Evolutionary conservation across 2,329 filamentous ascomycete species (phyloP).

Genomic region (Aspergillus quadricinctus): DNA sequence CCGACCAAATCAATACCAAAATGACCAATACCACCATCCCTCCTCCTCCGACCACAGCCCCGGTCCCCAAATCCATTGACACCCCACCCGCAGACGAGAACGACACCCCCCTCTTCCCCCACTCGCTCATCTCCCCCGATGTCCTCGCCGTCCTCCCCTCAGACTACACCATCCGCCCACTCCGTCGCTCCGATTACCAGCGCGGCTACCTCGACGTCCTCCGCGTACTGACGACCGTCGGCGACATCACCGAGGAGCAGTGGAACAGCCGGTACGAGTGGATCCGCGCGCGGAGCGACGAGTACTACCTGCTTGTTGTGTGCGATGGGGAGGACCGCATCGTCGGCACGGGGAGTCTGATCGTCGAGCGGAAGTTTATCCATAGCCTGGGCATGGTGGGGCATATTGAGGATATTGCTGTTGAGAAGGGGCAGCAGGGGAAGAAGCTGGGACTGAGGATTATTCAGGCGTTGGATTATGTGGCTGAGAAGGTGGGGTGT

Average conservation of each 20-base stretch:
- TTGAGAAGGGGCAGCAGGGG: slow-evolving; percentile 90
- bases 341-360: slow-evolving; percentile 84
- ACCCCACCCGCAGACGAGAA: slow-evolving; percentile 43
- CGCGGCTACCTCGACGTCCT: slow-evolving; percentile 87
- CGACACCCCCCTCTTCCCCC: slow-evolving; percentile 68
- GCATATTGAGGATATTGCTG: slow-evolving; percentile 97
- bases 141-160: slow-evolving; percentile 70
- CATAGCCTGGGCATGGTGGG: slow-evolving; percentile 60
- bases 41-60: not conserved
- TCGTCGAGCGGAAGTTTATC: slow-evolving; percentile 80
- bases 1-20: slow-evolving; percentile 5
- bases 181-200: slow-evolving; percentile 72
- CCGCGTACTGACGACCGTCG: slow-evolving; percentile 86
- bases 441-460: slow-evolving; percentile 92
- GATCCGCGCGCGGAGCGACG: slow-evolving; percentile 68
- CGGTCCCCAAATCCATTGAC: slow-evolving; percentile 11
- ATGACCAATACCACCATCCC: slow-evolving; percentile 12
- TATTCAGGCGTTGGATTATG: slow-evolving; percentile 87
- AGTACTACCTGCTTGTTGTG: slow-evolving; percentile 84
- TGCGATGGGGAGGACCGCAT: slow-evolving; percentile 66
- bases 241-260: slow-evolving; percentile 70
- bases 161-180: slow-evolving; percentile 76
- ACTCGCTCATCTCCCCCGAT: slow-evolving; percentile 69
- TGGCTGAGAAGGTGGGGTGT: slow-evolving; percentile 84
- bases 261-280: slow-evolving; percentile 80